Conservation (phyloP, 2,329 filamentous ascomycete species). For the Diaporthe helianthi region DNA sequence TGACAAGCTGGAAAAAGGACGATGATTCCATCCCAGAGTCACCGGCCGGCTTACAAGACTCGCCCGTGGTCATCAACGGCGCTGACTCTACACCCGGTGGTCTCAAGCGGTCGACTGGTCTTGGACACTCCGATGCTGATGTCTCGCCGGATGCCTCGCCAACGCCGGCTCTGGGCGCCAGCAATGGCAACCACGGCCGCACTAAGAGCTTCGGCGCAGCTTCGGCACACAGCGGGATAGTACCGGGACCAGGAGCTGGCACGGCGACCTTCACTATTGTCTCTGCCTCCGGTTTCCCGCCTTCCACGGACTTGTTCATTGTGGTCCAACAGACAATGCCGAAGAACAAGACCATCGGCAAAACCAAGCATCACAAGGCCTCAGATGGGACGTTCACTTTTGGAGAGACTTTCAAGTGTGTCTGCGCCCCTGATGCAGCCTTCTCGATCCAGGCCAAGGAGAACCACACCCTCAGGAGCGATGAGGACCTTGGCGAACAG, state of each 20-base stretch:
- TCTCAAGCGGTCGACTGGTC: constrained; percentile 51
- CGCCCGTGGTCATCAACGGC: constrained; percentile 51
- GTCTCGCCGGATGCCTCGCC: constrained; percentile 42
- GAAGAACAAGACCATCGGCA: constrained; percentile 82
- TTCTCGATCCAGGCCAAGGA: constrained; percentile 89
- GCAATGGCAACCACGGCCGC: constrained; percentile 51
- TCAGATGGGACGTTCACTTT: constrained; percentile 70
- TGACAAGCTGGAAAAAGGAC: constrained; percentile 75
- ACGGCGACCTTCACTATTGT: constrained; percentile 82
- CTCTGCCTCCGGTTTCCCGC: constrained; percentile 78
- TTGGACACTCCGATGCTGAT: constrained; percentile 45
- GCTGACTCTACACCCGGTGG: constrained; percentile 45
- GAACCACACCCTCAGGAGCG: constrained; percentile 83
- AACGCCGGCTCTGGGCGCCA: constrained; percentile 44
- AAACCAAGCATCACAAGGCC: constrained; percentile 89
- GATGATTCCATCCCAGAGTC: constrained; percentile 48
- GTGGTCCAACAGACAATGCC: constrained; percentile 70
- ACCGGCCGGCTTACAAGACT: constrained; percentile 29
- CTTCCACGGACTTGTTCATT: constrained; percentile 80
- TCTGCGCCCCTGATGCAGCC: constrained; percentile 80
- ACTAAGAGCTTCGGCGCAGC: constrained; percentile 68
- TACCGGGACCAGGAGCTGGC: constrained; percentile 69
- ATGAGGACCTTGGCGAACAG: constrained; percentile 83
- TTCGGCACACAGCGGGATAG: constrained; percentile 70
- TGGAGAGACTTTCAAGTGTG: constrained; percentile 80